Percentiles rank a stretch among this genome's conserved stretches.
phyloP scores from a whole-genome alignment of 75 land plant species.

The Picea glauca region DNA sequence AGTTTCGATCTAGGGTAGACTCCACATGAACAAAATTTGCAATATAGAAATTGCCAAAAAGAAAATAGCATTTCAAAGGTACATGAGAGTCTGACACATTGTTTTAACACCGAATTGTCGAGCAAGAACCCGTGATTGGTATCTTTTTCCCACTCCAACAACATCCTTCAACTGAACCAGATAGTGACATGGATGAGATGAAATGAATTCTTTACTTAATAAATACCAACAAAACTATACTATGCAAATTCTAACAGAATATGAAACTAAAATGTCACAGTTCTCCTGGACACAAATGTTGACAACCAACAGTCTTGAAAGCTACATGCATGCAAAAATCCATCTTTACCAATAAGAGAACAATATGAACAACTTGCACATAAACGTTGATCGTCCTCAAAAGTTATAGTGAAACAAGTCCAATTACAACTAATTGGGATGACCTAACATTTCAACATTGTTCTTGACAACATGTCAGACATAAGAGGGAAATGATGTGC shows the following conservation, averaged over 20 bases:
- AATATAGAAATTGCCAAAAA: neutral
- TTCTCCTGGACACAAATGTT: neutral
- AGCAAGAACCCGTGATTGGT: slow-evolving; percentile 54
- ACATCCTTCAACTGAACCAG: slow-evolving; percentile 46
- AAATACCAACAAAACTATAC: neutral
- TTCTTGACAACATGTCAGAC: neutral
- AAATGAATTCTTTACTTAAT: no score
- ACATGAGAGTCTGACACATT: slow-evolving; percentile 20
- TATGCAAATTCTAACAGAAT: neutral
- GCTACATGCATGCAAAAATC: neutral
- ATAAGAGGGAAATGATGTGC: neutral
- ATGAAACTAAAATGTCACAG: neutral
- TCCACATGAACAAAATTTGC: neutral
- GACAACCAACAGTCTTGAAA: neutral
- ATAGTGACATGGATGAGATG: neutral
- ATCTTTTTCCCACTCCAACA: slow-evolving; percentile 46
- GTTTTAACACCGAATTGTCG: slow-evolving; percentile 65
- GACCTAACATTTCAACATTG: neutral
- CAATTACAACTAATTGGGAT: neutral
- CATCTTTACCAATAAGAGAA: neutral
- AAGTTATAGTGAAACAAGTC: neutral
- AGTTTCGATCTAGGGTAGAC: neutral
- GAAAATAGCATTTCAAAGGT: neutral
- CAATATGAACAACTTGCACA: neutral
- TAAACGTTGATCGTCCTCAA: neutral